These are phyloP conservation scores for Solanum piurae DNA, from an alignment of 257 asterid species.

Conservation along the genomic window DNA sequence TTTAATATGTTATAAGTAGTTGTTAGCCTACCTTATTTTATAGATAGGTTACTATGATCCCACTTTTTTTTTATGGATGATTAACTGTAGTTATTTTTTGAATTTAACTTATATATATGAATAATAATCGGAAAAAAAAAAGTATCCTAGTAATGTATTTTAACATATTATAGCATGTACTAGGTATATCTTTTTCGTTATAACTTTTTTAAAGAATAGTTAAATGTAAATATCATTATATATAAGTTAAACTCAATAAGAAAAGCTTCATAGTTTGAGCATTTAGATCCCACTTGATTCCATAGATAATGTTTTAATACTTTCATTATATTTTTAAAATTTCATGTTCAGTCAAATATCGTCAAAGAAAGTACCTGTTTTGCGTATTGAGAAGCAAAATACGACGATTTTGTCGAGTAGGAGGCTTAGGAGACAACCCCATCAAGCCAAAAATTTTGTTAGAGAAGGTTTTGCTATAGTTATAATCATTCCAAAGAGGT, in stretches of 20 bases:
- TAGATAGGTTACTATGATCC: neutral
- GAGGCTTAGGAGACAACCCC: conserved; percentile 46
- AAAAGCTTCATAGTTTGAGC: neutral
- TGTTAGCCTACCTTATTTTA: neutral
- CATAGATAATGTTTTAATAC: neutral
- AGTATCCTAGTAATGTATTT: neutral
- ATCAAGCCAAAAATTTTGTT: conserved; percentile 21
- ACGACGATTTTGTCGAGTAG: conserved; percentile 18
- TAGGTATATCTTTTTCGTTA: neutral
- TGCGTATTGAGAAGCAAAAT: conserved; percentile 57
- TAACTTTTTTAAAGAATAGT: neutral
- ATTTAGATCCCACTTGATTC: neutral
- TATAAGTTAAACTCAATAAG: neutral
- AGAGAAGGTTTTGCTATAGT: conserved; percentile 43
- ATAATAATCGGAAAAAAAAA: neutral
- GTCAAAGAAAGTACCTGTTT: conserved; percentile 1
- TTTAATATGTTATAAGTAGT: neutral
- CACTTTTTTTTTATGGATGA: neutral
- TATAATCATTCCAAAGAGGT: conserved; percentile 62
- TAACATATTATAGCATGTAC: neutral
- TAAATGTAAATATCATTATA: neutral
- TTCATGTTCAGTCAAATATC: neutral
- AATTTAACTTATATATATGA: neutral
- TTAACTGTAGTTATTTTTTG: neutral
- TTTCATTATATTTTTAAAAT: rapidly evolving